Evolutionary conservation across 768 basidiomycete genomes (phyloP).

Genomic region (Sistotremastrum suecicum): DNA sequence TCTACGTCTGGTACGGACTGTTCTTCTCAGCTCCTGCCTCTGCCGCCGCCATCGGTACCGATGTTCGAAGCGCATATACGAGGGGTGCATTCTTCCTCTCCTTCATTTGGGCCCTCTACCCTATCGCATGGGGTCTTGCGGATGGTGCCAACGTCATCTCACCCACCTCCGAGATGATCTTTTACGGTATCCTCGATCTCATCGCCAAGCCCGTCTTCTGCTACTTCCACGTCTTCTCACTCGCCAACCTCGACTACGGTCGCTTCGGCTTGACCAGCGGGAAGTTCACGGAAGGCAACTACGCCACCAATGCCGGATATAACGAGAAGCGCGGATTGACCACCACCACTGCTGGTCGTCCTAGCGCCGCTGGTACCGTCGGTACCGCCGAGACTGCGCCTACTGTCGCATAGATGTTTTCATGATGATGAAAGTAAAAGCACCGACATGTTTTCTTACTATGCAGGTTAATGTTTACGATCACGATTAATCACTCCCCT

Average conservation of each 20-base stretch:
- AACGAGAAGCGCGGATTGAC: too few relatives aligned
- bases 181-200: constrained; percentile 35
- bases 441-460: too few relatives aligned
- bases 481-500: too few relatives aligned
- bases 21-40: constrained; percentile 10
- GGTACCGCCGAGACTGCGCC: too few relatives aligned
- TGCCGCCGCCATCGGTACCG: constrained; percentile 13
- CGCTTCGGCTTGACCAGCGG: too few relatives aligned
- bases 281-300: too few relatives aligned
- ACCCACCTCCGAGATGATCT: constrained; percentile 37
- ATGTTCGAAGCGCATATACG: constrained; percentile 16
- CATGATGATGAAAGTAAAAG: too few relatives aligned
- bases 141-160: constrained; percentile 39
- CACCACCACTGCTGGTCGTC: too few relatives aligned
- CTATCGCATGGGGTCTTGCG: constrained; percentile 40
- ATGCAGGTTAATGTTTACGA: too few relatives aligned
- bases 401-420: too few relatives aligned
- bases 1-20: constrained; percentile 34
- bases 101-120: constrained; percentile 45
- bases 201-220: constrained; percentile 26
- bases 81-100: constrained; percentile 29
- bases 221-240: constrained; percentile 15
- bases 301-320: too few relatives aligned
- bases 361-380: too few relatives aligned
- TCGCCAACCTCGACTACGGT: constrained; percentile 13